Evolutionary conservation across 306 rosid genomes (phyloP).

Genomic region (Sindora glabra): DNA sequence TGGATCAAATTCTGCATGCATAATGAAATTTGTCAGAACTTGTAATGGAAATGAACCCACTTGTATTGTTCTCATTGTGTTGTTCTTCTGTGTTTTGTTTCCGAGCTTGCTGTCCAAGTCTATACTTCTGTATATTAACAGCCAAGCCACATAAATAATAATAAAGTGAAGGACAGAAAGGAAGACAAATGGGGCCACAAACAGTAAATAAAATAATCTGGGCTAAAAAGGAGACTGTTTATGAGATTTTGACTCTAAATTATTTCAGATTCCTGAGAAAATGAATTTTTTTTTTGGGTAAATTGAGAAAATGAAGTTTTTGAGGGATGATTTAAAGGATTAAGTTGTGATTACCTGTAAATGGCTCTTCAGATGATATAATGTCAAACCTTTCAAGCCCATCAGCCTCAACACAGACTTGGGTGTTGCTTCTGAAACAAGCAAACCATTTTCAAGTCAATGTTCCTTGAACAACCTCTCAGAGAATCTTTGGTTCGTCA

Average conservation of each 20-base stretch:
- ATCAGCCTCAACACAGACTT: constrained; percentile 81
- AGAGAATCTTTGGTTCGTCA: background rate
- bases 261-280: background rate
- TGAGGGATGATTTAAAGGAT: background rate
- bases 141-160: background rate
- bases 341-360: constrained; percentile 58
- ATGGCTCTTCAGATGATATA: constrained; percentile 96
- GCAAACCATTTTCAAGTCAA: constrained; percentile 8
- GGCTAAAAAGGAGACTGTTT: background rate
- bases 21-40: background rate
- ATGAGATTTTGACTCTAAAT: background rate
- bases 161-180: background rate
- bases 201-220: background rate
- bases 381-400: constrained; percentile 92
- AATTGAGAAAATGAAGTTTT: background rate
- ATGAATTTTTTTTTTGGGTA: too few species aligned
- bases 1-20: background rate
- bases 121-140: constrained; percentile 62
- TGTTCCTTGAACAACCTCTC: background rate
- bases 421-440: constrained; percentile 85
- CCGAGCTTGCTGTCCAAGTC: constrained; percentile 66
- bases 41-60: constrained; percentile 27
- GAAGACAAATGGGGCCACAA: background rate
- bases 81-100: constrained; percentile 46
- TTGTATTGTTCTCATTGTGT: constrained; percentile 39